phyloP scores from a whole-genome alignment of 257 asterid genomes.

The Gardenia jasminoides region DNA sequence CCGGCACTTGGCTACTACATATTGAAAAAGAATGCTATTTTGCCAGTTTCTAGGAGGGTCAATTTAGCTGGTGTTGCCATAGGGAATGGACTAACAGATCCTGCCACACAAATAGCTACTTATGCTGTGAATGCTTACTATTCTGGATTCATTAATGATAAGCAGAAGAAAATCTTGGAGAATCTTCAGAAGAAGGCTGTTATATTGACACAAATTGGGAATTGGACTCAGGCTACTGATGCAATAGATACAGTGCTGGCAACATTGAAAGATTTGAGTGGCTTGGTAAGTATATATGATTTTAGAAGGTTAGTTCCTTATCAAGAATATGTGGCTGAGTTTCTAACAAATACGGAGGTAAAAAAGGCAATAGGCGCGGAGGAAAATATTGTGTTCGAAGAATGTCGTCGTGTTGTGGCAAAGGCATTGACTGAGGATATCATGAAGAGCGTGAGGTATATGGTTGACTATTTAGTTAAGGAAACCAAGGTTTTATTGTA shows the following conservation, averaged over 20 bases:
- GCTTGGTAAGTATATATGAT: constrained; percentile 67
- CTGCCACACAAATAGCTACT: constrained; percentile 58
- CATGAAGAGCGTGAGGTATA: too few relatives aligned
- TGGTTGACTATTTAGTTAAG: too few relatives aligned
- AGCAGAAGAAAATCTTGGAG: constrained; percentile 49
- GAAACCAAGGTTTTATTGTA: too few relatives aligned
- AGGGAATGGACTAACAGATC: constrained; percentile 93
- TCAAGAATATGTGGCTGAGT: constrained; percentile 43
- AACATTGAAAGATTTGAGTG: constrained; percentile 55
- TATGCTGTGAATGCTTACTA: constrained; percentile 52
- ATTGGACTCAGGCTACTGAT: constrained; percentile 59
- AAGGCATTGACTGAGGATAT: too few relatives aligned
- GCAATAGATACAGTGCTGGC: constrained; percentile 42
- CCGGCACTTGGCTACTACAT: constrained; percentile 69
- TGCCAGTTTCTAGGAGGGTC: constrained; percentile 29
- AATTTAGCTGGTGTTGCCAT: constrained; percentile 71
- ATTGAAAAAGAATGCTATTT: constrained; percentile 45
- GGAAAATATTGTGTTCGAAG: too few relatives aligned
- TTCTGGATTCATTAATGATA: constrained; percentile 62
- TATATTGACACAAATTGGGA: constrained; percentile 24
- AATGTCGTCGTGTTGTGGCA: too few relatives aligned
- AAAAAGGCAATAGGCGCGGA: constrained; percentile 52
- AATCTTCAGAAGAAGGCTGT: constrained; percentile 42
- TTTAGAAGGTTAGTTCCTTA: constrained; percentile 59
- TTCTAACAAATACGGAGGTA: constrained; percentile 48